These are phyloP conservation scores for Talaromyces nanjingensis DNA, from an alignment of 495 filamentous ascomycete genomes.

Conservation along the genomic window DNA sequence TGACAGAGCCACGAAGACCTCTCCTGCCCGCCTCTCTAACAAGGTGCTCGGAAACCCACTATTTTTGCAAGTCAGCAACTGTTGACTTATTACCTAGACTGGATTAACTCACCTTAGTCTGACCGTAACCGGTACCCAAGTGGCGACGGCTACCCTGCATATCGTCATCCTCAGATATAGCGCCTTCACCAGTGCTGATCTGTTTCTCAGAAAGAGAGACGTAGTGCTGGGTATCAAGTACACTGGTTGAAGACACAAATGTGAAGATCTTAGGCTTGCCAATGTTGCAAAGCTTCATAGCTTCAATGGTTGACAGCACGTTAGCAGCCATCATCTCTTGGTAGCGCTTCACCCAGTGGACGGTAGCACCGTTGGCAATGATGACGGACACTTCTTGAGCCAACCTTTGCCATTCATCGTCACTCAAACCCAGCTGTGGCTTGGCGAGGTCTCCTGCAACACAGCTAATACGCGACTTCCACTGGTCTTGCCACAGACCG, in stretches of 20 bases:
- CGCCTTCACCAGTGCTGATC: constrained; percentile 39
- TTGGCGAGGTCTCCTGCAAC: constrained; percentile 68
- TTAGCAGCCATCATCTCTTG: constrained; percentile 69
- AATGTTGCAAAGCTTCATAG: constrained; percentile 64
- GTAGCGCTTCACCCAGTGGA: constrained; percentile 85
- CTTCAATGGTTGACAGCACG: constrained; percentile 72
- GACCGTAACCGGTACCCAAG: constrained; percentile 82
- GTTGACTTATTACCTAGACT: too few species aligned
- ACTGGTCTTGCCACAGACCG: constrained; percentile 71
- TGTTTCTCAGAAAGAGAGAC: constrained; percentile 62
- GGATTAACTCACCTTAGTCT: constrained; percentile 58
- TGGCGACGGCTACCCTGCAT: constrained; percentile 57
- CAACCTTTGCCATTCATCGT: constrained; percentile 55
- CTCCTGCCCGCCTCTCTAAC: constrained; percentile 71
- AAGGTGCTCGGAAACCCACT: constrained; percentile 73
- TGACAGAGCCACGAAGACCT: constrained; percentile 67
- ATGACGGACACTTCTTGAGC: constrained; percentile 64
- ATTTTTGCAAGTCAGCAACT: constrained; percentile 1
- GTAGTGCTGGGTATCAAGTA: constrained; percentile 76
- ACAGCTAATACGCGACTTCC: constrained; percentile 54
- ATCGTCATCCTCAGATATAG: constrained; percentile 58
- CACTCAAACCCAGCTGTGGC: constrained; percentile 62
- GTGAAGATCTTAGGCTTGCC: constrained; percentile 74
- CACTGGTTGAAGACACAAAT: constrained; percentile 82
- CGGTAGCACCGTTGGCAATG: constrained; percentile 84